Base-by-base conservation (phyloP, 345 rosid genomes). In the Salix viminalis region DNA sequence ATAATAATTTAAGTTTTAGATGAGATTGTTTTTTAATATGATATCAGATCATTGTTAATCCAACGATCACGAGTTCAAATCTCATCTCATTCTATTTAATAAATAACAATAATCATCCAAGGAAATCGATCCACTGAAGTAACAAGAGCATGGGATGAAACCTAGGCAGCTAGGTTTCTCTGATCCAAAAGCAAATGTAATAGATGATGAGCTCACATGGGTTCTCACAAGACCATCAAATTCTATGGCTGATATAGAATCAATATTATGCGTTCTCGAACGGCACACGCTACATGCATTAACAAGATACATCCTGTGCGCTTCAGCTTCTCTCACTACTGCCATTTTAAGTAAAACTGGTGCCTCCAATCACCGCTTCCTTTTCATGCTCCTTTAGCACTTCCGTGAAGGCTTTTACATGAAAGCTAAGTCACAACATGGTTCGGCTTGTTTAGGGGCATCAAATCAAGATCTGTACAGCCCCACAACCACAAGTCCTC, bases 401-500 rank as follows among this genome's bases (percentile, higher is more conserved):
- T 79, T 69, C 50, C 82, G 82, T 79, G 71, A 79, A 62, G 69
- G 34, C 34, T 69, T 73, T 11, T 10, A 5, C 21, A 44, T 66
- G 62, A 70, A 65, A 70, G 62, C 67, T 24, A 44, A 28, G n/a
- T 23, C 5, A 41, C 71, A 18, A 65, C 6, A 36, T 9, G 44
- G 60, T 52, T n/a, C 67, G 19, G 44, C 42, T 46, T 14, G 13
- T 61, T 50, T 19, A 36, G 18, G 28, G 44, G 1, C n/a, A 23
- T 24, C 26, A 24, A 13, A 14, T 12, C 6, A 18, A 42, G 4
- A 21, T 30, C 44, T 39, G 0, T 6, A 56, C 6, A 18, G 54
- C 58, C 2, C 30, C 50, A 58, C 48, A 66, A 6, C 81, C 81
- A 81, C 65, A 42, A 68, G 23, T 71, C 71, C 8, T 12, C 58